Evolutionary conservation across 352 stramenopile genomes (phyloP), one percentile per base, ranked within the genome.

Genomic region (Sclerospora graminicola): DNA sequence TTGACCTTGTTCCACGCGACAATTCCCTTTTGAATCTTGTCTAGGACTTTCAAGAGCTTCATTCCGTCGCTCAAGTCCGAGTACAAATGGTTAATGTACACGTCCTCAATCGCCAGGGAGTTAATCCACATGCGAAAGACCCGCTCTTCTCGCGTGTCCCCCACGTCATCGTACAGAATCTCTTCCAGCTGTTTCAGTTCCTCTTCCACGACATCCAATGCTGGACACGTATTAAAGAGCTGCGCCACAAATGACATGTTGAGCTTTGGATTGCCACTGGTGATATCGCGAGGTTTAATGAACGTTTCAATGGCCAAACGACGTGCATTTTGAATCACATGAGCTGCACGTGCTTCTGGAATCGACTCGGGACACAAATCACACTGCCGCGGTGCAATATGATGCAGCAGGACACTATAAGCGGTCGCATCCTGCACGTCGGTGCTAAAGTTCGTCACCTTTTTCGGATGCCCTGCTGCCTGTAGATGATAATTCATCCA

Each of bases 401-500:
- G 80, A 53, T 93, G 66, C 26, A 97, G 60, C 30, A 97, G 34
- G 0, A 92, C 70, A 18, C 72, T 89, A 63, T 96, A 95, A 18
- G 75, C 81, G 15, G 62, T 84, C 3, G 84, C 82, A 47, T 97
- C 88, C 27, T 78, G 69, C 6, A 97, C 45, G 31, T 89, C 80
- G 0, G 50, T 57, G 45, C 74, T 85, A 47, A 91, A 91, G 48
- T 91, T 91, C 8, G 72, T 81, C 18, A 92, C 69, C 20, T 66
- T 66, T 44, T 87, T 87, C 9, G 66, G 46, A 48, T 89, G 73
- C 2, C 75, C 70, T 8, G 75, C 76, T 26, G 73, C 75, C 48
- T 76, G 75, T 11, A 97, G 58, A 55, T 97, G 89, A 53, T 96
- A 96, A 56, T 97, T 97, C 62, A 97, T 77, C 89, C 89, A 97